phyloP scores from a whole-genome alignment of 2,329 filamentous ascomycete genomes.

The Sclerotiophoma versabilis region DNA sequence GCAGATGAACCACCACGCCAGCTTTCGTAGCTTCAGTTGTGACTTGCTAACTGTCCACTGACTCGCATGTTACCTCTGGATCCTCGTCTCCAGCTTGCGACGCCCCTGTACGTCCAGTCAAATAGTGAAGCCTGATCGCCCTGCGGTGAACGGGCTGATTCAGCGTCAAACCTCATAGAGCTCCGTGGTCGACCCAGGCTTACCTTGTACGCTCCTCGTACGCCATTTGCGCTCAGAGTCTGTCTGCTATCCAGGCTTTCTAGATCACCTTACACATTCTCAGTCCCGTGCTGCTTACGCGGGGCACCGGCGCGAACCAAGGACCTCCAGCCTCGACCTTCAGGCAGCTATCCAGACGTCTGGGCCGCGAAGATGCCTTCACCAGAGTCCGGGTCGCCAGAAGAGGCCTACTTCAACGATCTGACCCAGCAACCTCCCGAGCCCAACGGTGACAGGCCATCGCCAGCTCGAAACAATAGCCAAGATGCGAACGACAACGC shows the following conservation, averaged over 20 bases:
- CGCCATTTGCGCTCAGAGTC: not conserved
- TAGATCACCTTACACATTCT: not conserved
- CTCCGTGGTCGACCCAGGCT: not conserved
- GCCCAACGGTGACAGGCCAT: constrained; percentile 30
- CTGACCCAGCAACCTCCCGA: constrained; percentile 54
- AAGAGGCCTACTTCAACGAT: constrained; percentile 64
- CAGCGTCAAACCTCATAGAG: not conserved
- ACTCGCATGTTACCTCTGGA: constrained; percentile 5
- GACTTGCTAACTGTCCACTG: constrained; percentile 14
- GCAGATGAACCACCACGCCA: constrained; percentile 21
- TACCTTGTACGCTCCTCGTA: not conserved
- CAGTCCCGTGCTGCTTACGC: constrained; percentile 14
- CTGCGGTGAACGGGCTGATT: constrained; percentile 4
- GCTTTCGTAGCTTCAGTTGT: constrained; percentile 21
- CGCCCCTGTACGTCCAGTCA: not conserved
- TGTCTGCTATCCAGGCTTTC: not conserved
- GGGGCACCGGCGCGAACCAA: constrained; percentile 5
- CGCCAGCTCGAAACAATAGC: constrained; percentile 47
- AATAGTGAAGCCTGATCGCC: constrained; percentile 19
- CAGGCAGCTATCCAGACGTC: not conserved
- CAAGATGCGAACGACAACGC: constrained; percentile 56
- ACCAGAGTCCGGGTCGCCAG: constrained; percentile 45
- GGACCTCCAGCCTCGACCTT: constrained; percentile 2
- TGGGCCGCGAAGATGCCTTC: constrained; percentile 36
- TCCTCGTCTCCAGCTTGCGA: not conserved